phyloP scores from a whole-genome alignment of 352 stramenopile species.

The Pythium chondricola region DNA sequence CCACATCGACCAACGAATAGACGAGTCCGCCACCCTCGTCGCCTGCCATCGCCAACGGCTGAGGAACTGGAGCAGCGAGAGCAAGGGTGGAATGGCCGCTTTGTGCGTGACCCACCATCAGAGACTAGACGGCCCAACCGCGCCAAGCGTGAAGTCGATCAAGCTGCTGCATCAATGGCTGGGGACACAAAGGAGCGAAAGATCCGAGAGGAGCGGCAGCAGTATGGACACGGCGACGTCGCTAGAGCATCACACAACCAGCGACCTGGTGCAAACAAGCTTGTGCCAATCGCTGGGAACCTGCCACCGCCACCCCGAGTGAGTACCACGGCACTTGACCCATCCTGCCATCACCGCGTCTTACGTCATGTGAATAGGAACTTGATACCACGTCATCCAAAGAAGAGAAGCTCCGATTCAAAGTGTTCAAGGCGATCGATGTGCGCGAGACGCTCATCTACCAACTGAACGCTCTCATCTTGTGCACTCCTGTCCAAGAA shows the following conservation, averaged over 20 bases:
- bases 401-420: conserved; percentile 68
- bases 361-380: conserved; percentile 20
- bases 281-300: conserved; percentile 29
- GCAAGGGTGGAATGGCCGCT: conserved; percentile 71
- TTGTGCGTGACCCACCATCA: conserved; percentile 42
- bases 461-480: conserved; percentile 59
- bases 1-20: conserved; percentile 19
- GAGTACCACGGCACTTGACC: conserved; percentile 8
- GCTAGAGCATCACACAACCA: neutral
- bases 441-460: conserved; percentile 60
- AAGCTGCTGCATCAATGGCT: neutral
- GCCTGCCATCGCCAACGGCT: conserved; percentile 32
- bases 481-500: conserved; percentile 62
- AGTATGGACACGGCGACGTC: conserved; percentile 29
- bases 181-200: conserved; percentile 35
- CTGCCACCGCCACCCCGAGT: conserved; percentile 22
- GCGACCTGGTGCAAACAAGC: conserved; percentile 9
- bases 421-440: conserved; percentile 63
- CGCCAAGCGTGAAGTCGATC: conserved; percentile 9
- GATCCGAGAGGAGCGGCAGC: conserved; percentile 42
- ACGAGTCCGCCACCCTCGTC: conserved; percentile 25
- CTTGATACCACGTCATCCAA: conserved; percentile 24
- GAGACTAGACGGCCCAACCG: conserved; percentile 40
- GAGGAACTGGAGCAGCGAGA: conserved; percentile 56
- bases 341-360: neutral